Base-by-base conservation (phyloP, 2,329 filamentous ascomycete species). In the Pseudofabraea citricarpa region DNA sequence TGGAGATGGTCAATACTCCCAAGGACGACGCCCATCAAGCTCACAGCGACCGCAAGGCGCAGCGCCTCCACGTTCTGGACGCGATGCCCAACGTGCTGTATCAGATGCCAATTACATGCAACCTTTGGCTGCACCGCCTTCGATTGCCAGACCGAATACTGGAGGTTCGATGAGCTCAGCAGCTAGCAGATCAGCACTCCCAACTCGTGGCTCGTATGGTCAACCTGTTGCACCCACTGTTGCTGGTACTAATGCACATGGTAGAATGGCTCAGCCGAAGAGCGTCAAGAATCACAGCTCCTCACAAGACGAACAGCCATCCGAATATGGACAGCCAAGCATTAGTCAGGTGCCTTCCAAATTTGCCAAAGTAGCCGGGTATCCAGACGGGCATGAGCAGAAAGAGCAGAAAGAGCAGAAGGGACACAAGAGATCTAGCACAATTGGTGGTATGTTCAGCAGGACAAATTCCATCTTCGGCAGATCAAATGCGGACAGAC, bases 141-240 rank as follows among this genome's bases (percentile, higher is more conserved):
- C 68, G 40, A 55, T 66, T 55, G 52, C 76, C 7, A 74, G 91
- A 39, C 90, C 91, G 12, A 80, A 80, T 44, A 97, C 91, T 9
- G 86, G 88, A 44, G 87, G 85, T 39, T 93, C 90, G 2, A 81
- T 91, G 73, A 75, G 81, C 46, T 85, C 84, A 16, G 73, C 72
- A 31, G 73, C 67, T 43, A 62, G 72, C 68, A 50, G 74, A 70
- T 46, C 46, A 50, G 68, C 60, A 63, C 76, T 93, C 39, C 85
- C 87, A 51, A 88, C 83, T 53, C 80, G 86, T 51, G 76, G 86
- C 62, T 85, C 87, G 45, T 96, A 97, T 63, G 88, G 88, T 52
- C 88, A 94, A 64, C 93, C 91, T 38, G 83, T 83, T 36, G 88
- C 89, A 43, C 90, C 93, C 22, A 81, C 89, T 37, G 83, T 96